Percentiles rank a stretch among this genome's conserved stretches.
These are phyloP conservation scores for Mycosphaerella sp. DNA, from an alignment of 2,329 filamentous ascomycete species.

Conservation along the genomic window DNA sequence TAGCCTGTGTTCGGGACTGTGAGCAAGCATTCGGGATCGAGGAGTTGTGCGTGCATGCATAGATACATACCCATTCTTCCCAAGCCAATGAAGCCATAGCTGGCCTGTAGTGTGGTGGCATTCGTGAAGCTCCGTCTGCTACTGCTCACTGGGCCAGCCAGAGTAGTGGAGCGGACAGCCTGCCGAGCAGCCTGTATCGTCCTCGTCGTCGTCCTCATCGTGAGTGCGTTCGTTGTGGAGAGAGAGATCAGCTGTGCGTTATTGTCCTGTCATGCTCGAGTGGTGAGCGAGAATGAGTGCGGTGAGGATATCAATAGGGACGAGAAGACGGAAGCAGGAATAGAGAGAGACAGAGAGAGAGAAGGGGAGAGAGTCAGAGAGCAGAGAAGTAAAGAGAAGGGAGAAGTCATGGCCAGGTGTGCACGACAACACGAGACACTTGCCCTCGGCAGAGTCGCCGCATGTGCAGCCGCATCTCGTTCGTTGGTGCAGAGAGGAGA, in stretches of 20 bases:
- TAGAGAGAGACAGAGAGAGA: neutral
- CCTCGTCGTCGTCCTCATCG: conserved; percentile 13
- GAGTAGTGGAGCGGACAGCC: conserved; percentile 13
- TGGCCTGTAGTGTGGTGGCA: conserved; percentile 37
- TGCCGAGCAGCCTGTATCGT: conserved; percentile 19
- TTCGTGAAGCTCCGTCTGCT: conserved; percentile 41
- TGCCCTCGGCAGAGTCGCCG: neutral
- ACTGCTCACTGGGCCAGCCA: conserved; percentile 25
- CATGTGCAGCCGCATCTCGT: neutral
- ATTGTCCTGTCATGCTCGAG: conserved; percentile 3
- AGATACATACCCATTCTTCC: conserved; percentile 42
- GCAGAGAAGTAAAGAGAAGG: neutral
- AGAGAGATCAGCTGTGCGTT: neutral
- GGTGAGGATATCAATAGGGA: neutral
- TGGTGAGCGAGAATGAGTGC: neutral
- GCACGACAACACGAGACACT: neutral
- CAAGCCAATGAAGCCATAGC: conserved; percentile 48
- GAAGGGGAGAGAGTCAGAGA: neutral
- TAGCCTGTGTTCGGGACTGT: conserved; percentile 49
- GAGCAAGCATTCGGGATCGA: conserved; percentile 19
- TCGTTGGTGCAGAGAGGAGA: neutral
- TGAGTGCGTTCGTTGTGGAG: neutral
- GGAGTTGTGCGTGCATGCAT: conserved; percentile 19
- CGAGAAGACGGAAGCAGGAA: neutral
- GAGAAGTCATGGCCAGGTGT: neutral